Evolutionary conservation across 768 basidiomycete species (phyloP), one percentile per base, ranked within the genome.

Genomic region (Boletus tomentosulus): DNA sequence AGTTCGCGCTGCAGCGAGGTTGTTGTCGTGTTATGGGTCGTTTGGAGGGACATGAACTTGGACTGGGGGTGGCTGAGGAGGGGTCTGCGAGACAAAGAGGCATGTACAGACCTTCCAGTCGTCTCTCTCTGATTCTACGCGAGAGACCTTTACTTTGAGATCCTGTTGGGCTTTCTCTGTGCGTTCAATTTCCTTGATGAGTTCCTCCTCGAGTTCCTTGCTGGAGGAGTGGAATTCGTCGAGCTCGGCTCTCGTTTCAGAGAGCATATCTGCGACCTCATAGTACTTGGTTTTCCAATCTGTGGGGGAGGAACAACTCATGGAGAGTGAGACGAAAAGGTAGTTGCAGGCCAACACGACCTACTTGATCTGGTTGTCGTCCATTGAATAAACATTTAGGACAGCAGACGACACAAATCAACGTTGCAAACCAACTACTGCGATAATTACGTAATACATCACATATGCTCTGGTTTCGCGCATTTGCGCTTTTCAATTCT

Each of bases 1-100:
- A 95, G 77, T 71, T 98, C 91, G 53, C 90, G 86, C 70, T 98
- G 96, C 58, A 99, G 81, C 50, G 92, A 92, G 2, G 88, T 84
- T 5, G 88, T 87, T 0, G 92, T 92, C 16, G 89, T 89, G 65
- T 97, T 96, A 68, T 98, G 90, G 33, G 78, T 86, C 33, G 90
- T 92, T 77, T 93, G 91, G 46, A 93, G 81, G 44, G 85, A 80
- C 82, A 92, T 85, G 71, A 91, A 94, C 73, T 91, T 92, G 67
- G 77, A 75, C 87, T 90, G 63, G 48, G 46, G 34, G 50, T 51
- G 48, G 38, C 37, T 59, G 50, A 48, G 51, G 25, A 52, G 7
- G 47, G 11, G 27, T 35, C 41, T 34, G 22, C 13, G 34, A 45
- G 27, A 43, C 42, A 30, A 53, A 8, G 38, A 43, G 27, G 28